phyloP scores from a whole-genome alignment of 1,284 basidiomycete genomes.

The Ustanciosporium gigantosporum region DNA sequence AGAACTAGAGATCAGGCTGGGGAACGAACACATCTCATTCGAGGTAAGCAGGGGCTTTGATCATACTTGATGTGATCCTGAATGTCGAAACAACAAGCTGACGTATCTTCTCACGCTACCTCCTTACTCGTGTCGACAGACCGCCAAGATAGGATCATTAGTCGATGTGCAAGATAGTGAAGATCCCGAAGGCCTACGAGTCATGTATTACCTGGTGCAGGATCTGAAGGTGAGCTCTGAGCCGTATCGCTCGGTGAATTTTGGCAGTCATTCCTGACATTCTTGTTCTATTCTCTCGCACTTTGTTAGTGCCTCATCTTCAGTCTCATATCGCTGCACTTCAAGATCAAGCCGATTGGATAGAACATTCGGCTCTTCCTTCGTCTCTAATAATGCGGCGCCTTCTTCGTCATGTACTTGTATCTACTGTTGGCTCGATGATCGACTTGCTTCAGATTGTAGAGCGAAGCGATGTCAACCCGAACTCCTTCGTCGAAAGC shows the following conservation, averaged over 20 bases:
- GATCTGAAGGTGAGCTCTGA: slow-evolving; percentile 86
- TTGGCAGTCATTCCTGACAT: no score
- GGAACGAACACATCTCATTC: slow-evolving; percentile 94
- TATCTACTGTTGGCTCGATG: no score
- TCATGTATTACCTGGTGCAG: slow-evolving; percentile 98
- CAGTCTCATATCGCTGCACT: slow-evolving; percentile 94
- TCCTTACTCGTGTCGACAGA: no score
- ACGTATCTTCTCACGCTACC: background rate
- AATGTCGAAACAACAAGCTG: background rate
- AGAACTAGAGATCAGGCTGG: slow-evolving; percentile 90
- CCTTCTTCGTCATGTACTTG: no score
- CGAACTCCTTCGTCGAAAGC: no score
- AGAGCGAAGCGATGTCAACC: no score
- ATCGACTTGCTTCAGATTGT: no score
- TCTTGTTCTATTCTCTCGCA: background rate
- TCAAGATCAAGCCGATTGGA: slow-evolving; percentile 96
- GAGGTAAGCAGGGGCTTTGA: slow-evolving; percentile 82
- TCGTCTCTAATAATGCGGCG: no score
- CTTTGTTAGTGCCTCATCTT: slow-evolving; percentile 88
- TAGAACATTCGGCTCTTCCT: no score
- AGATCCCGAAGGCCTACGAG: slow-evolving; percentile 94
- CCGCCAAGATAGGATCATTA: slow-evolving; percentile 93
- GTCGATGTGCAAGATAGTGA: slow-evolving; percentile 96
- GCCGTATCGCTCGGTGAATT: background rate
- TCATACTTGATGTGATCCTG: background rate